These are phyloP conservation scores for Rubus idaeus DNA, from an alignment of 306 rosid genomes.

Conservation along the genomic window DNA sequence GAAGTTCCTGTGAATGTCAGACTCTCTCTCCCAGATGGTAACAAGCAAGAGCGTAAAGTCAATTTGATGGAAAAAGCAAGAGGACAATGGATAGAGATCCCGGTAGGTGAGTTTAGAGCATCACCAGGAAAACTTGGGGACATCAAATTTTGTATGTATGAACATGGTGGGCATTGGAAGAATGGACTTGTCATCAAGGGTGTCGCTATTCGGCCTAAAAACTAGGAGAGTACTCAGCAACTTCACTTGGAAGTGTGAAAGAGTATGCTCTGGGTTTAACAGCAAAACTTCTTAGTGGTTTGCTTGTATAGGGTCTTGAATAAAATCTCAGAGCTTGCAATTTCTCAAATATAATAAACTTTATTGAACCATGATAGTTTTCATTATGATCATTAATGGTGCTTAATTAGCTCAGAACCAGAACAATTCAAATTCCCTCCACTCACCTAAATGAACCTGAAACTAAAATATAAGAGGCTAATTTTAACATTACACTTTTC, in stretches of 20 bases:
- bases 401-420: neutral
- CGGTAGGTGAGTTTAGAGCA: slow-evolving; percentile 46
- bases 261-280: neutral
- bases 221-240: neutral
- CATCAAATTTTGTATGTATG: slow-evolving; percentile 51
- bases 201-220: slow-evolving; percentile 48
- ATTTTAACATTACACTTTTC: neutral
- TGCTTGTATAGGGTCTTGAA: neutral
- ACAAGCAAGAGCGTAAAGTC: slow-evolving; percentile 42
- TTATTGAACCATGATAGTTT: neutral
- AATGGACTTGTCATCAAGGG: slow-evolving; percentile 63
- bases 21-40: slow-evolving; percentile 56
- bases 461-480: neutral
- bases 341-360: neutral
- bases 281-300: neutral
- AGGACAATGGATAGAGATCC: slow-evolving; percentile 53
- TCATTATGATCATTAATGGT: neutral
- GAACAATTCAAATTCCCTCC: neutral
- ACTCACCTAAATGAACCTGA: neutral
- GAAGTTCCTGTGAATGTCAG: slow-evolving; percentile 56
- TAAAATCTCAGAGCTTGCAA: neutral
- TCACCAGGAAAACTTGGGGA: slow-evolving; percentile 36
- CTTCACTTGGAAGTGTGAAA: too few relatives aligned
- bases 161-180: slow-evolving; percentile 61
- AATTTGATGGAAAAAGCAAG: slow-evolving; percentile 29